Evolutionary conservation across 495 filamentous ascomycete species (phyloP), one percentile per base, ranked within the genome.

Genomic region (Bacidia gigantensis): DNA sequence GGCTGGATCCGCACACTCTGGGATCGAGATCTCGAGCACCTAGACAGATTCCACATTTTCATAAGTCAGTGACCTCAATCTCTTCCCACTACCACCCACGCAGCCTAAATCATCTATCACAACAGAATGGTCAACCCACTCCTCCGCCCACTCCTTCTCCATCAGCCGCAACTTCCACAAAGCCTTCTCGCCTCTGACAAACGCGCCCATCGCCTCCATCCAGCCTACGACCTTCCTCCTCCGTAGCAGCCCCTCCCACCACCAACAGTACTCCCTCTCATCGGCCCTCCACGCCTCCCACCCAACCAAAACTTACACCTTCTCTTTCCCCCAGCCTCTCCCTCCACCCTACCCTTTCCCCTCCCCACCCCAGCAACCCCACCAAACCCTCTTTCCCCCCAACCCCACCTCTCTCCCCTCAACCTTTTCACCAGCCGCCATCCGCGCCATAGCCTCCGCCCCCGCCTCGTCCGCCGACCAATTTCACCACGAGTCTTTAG

Each of bases 1-100:
- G 52, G 45, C 3, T 54, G 52, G 52, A 11, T 49, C 5, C 21
- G 32, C 20, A 54, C 52, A 17, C 29, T 49, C 20, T 54, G 46
- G 44, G 52, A 46, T 2, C 52, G 35, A 24, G 45, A 54, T 35
- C 29, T 35, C 14, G 7, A 35, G 29, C 29, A 35, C 5, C 29
- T 35, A 35, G 29, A 35, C 29, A 35, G 14, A 14, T 35, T 5
- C 29, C 14, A 35, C 14, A 35, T 35, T 14, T 14, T 35, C 29
- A 14, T 35, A 5, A 35, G 29, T 35, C 7, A 5, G 29, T 35
- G 5, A 14, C 29, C 29, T 7, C n/a, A n/a, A n/a, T n/a, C n/a
- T 35, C 14, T 35, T 35, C 29, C 29, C 29, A 5, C 29, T 35
- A 35, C 14, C 14, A 35, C 29, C 29, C 14, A 5, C 14, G 29